Evolutionary conservation across 371 early-diverging fungal species (phyloP).

Genomic region (Sporodiniella umbellata): DNA sequence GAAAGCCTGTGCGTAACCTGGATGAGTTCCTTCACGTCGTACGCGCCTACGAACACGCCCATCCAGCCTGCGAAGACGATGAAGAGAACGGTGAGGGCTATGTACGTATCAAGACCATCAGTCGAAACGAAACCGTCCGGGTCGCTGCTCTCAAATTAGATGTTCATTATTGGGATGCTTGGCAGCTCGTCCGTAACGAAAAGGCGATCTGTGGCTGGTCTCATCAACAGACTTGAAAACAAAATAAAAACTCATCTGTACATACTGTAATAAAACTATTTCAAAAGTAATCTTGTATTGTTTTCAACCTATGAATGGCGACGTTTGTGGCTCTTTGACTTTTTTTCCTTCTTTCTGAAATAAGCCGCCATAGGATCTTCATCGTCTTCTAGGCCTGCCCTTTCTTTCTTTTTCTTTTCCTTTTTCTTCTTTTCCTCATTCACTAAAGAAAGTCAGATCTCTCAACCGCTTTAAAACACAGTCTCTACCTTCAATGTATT

Average conservation of each 20-base stretch:
- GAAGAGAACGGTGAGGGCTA: slow-evolving; percentile 36
- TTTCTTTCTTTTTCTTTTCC: slow-evolving; percentile 16
- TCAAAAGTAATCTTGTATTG: no score
- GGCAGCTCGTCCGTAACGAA: slow-evolving; percentile 58
- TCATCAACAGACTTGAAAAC: slow-evolving; percentile 30
- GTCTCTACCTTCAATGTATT: slow-evolving; percentile 44
- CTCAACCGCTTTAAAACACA: no score
- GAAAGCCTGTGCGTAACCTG: slow-evolving; percentile 37
- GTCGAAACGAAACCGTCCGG: slow-evolving; percentile 49
- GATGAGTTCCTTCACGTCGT: slow-evolving; percentile 52
- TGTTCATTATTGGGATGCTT: slow-evolving; percentile 73
- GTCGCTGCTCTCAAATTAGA: slow-evolving; percentile 67
- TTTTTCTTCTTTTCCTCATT: slow-evolving; percentile 5
- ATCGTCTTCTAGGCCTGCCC: slow-evolving; percentile 44
- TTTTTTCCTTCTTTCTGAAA: slow-evolving; percentile 49
- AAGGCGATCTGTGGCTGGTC: slow-evolving; percentile 60
- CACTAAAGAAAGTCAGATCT: no score
- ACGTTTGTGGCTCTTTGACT: slow-evolving; percentile 2
- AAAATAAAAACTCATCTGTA: no score
- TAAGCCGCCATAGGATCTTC: slow-evolving; percentile 84
- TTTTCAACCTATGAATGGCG: no score
- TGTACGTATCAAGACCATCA: slow-evolving; percentile 67
- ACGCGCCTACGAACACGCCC: slow-evolving; percentile 21
- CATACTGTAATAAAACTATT: no score
- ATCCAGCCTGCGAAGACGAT: slow-evolving; percentile 1